Evolutionary conservation across 768 basidiomycete genomes (phyloP).

Genomic region (Omphalotus guepiniiformis): DNA sequence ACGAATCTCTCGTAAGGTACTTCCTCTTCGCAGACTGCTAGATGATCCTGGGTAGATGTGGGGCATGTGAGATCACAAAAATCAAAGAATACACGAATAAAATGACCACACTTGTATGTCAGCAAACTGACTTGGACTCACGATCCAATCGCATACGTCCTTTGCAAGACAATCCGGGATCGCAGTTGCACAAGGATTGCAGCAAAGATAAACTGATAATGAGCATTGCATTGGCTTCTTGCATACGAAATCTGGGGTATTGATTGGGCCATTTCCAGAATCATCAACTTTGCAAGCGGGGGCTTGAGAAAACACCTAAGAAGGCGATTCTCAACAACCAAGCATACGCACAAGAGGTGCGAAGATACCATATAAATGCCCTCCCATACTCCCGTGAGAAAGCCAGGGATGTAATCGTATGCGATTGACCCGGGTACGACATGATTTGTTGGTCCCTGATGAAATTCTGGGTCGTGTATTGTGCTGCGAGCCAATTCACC

Average conservation of each 20-base stretch:
- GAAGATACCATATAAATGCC: conserved; percentile 50
- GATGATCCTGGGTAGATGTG: neutral
- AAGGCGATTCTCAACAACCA: too few species aligned
- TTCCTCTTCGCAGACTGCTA: neutral
- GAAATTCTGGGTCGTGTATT: conserved; percentile 33
- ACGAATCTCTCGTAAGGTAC: conserved; percentile 7
- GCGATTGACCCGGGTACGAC: conserved; percentile 19
- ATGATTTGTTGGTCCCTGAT: conserved; percentile 19
- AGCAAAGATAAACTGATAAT: conserved; percentile 41
- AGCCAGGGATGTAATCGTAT: conserved; percentile 36
- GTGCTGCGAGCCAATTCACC: conserved; percentile 24
- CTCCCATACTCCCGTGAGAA: conserved; percentile 56
- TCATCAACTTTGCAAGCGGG: conserved; percentile 10
- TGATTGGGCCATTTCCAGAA: conserved; percentile 2
- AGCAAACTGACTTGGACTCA: conserved; percentile 13
- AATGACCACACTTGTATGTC: conserved; percentile 13
- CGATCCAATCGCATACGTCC: conserved; percentile 15
- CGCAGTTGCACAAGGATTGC: conserved; percentile 30
- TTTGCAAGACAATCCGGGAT: conserved; percentile 16
- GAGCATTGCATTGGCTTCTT: conserved; percentile 48
- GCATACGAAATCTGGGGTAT: conserved; percentile 34
- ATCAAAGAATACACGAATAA: too few species aligned
- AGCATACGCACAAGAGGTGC: neutral
- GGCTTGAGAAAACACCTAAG: conserved; percentile 9
- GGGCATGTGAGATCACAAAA: too few species aligned